phyloP scores from a whole-genome alignment of 768 basidiomycete genomes.

The Suillus paluster region DNA sequence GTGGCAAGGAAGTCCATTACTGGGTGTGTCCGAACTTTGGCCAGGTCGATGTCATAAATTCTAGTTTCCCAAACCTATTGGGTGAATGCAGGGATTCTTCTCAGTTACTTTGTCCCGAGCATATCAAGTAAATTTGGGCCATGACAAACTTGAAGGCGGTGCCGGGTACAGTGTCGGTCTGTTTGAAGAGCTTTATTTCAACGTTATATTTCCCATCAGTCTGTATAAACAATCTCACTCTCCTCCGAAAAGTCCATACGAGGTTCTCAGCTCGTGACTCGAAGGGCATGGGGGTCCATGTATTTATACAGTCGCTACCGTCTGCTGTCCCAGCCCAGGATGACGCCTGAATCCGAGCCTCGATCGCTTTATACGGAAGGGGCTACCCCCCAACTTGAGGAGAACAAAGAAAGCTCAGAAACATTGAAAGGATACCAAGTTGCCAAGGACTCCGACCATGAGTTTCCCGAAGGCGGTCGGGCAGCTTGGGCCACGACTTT shows the following conservation, averaged over 20 bases:
- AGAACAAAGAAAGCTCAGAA: background rate
- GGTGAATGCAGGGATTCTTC: background rate
- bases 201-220: background rate
- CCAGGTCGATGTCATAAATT: too few relatives aligned
- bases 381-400: background rate
- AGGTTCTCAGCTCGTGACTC: background rate
- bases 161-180: background rate
- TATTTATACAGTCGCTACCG: background rate
- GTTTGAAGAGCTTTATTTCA: background rate
- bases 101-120: too few relatives aligned
- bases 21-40: too few relatives aligned
- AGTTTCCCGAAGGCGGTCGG: slow-evolving; percentile 35
- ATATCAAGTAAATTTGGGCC: background rate
- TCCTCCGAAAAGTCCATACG: background rate
- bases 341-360: background rate
- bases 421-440: background rate
- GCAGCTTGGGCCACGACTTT: slow-evolving; percentile 33
- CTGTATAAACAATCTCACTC: background rate
- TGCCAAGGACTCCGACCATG: background rate
- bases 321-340: background rate
- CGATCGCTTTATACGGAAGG: background rate
- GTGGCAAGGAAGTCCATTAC: slow-evolving; percentile 32
- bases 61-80: too few relatives aligned
- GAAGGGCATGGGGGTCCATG: background rate
- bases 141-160: background rate